phyloP scores from a whole-genome alignment of 164 flowering plant species.

The Hamamelis virginiana region DNA sequence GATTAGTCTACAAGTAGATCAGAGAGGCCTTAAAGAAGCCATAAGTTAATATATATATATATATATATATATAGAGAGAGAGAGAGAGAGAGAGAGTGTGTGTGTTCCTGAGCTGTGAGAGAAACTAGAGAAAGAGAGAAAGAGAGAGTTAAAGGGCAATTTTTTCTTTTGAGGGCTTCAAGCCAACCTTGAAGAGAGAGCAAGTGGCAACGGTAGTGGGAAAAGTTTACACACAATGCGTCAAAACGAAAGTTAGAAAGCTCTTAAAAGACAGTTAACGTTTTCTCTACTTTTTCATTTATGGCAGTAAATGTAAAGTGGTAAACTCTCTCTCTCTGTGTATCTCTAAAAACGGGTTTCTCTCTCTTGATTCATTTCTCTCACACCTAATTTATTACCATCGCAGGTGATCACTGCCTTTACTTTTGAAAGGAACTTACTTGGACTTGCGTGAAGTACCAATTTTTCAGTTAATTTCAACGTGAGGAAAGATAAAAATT shows the following conservation, averaged over 20 bases:
- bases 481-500: too few relatives aligned
- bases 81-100: not conserved
- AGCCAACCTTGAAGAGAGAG: conserved; percentile 7
- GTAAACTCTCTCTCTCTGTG: not conserved
- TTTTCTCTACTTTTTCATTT: conserved; percentile 12
- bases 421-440: not conserved
- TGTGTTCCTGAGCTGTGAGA: not conserved
- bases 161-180: not conserved
- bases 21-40: conserved; percentile 12
- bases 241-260: not conserved
- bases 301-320: not conserved
- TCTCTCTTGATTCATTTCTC: not conserved
- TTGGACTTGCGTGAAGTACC: too few relatives aligned
- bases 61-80: conserved; percentile 1
- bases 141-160: conserved; percentile 13
- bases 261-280: conserved; percentile 11
- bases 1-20: conserved; percentile 1
- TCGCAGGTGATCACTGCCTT: too few relatives aligned
- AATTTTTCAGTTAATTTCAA: too few relatives aligned
- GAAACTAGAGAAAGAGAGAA: conserved; percentile 7
- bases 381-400: not conserved
- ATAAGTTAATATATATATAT: not conserved
- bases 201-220: not conserved
- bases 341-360: too few relatives aligned
- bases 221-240: conserved; percentile 3